Evolutionary conservation across 306 rosid species (phyloP).

Genomic region (Trichosanthes cucumerina): DNA sequence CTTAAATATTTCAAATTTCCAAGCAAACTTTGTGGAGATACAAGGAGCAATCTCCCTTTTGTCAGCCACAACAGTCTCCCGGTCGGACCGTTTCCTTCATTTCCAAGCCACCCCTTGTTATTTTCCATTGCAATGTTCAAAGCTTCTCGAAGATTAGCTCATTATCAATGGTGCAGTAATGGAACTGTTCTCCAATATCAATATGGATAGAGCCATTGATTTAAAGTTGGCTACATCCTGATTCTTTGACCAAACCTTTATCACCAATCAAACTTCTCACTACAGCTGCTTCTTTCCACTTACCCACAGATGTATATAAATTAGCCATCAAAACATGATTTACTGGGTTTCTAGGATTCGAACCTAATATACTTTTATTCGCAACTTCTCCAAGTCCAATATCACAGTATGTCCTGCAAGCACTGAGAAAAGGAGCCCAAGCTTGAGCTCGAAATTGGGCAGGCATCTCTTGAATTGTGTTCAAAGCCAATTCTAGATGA

Average conservation of each 20-base stretch:
- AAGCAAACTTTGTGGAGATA: not conserved
- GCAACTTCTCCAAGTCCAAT: slow-evolving; percentile 12
- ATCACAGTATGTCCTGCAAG: slow-evolving; percentile 14
- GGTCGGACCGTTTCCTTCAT: not conserved
- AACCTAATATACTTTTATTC: not conserved
- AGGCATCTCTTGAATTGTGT: slow-evolving; percentile 13
- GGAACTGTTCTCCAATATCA: not conserved
- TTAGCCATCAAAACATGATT: slow-evolving; percentile 15
- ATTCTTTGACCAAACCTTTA: slow-evolving; percentile 6
- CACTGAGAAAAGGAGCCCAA: slow-evolving; percentile 16
- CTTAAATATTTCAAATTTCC: not conserved
- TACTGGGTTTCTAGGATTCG: not conserved
- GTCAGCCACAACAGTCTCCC: not conserved
- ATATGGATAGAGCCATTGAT: not conserved
- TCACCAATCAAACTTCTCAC: slow-evolving; percentile 12
- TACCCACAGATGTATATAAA: slow-evolving; percentile 9
- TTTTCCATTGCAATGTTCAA: not conserved
- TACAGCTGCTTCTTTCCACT: slow-evolving; percentile 13
- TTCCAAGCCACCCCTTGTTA: not conserved
- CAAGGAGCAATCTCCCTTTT: not conserved
- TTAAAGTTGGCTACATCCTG: slow-evolving; percentile 14
- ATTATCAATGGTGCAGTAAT: not conserved
- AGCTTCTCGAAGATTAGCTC: not conserved
- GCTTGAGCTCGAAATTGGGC: not conserved
- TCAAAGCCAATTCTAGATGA: slow-evolving; percentile 1